These are phyloP conservation scores for Podaxis sp. DNA, from an alignment of 768 basidiomycete species.

Conservation along the genomic window DNA sequence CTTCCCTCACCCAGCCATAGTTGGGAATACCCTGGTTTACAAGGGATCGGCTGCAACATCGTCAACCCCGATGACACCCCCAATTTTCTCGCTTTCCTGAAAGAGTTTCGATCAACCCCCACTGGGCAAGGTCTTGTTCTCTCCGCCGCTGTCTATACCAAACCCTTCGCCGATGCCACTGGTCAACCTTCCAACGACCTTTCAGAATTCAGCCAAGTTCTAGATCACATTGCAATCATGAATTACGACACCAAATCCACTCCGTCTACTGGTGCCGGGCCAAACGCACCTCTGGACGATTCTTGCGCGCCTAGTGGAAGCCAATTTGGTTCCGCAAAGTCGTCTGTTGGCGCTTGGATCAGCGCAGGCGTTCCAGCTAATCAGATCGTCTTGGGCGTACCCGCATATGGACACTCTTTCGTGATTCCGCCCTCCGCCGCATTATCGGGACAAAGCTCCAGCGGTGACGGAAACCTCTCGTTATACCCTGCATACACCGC, in stretches of 20 bases:
- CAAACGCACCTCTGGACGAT: constrained; percentile 84
- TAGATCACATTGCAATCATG: constrained; percentile 78
- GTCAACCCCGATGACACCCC: constrained; percentile 62
- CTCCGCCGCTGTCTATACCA: constrained; percentile 66
- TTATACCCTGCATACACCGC: constrained; percentile 53
- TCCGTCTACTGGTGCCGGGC: constrained; percentile 57
- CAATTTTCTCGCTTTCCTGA: constrained; percentile 79
- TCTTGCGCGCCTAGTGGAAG: constrained; percentile 58
- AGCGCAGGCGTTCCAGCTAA: constrained; percentile 71
- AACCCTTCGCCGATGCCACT: constrained; percentile 60
- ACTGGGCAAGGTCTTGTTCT: constrained; percentile 59
- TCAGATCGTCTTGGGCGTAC: constrained; percentile 78
- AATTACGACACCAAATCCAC: constrained; percentile 66
- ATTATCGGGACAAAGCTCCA: constrained; percentile 25
- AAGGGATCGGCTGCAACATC: constrained; percentile 71
- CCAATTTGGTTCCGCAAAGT: constrained; percentile 73
- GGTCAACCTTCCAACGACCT: constrained; percentile 62
- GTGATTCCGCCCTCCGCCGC: constrained; percentile 36
- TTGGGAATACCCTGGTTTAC: constrained; percentile 81
- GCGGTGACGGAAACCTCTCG: constrained; percentile 29
- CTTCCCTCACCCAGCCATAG: constrained; percentile 31
- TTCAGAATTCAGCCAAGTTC: constrained; percentile 57
- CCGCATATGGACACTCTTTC: constrained; percentile 83
- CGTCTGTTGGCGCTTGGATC: constrained; percentile 73
- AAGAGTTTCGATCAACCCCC: constrained; percentile 58